A percentile compares a stretch with the other conserved stretches of the same genome.
These are phyloP conservation scores for Umbelopsis sp. DNA, from an alignment of 192 early-diverging fungal species.

Conservation along the genomic window DNA sequence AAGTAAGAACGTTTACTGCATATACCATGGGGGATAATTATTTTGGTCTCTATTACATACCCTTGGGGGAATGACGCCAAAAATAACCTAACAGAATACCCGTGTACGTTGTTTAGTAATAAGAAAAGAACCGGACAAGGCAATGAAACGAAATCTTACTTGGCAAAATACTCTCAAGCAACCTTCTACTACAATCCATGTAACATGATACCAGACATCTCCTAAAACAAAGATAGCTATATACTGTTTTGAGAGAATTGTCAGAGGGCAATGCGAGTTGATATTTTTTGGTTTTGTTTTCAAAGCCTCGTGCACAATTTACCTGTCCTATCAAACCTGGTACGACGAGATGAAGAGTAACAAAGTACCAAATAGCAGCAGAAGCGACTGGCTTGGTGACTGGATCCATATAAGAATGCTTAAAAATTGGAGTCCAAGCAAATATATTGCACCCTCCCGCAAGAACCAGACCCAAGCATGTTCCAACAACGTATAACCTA, in stretches of 20 bases:
- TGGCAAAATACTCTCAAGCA: constrained; percentile 9
- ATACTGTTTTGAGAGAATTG: neutral
- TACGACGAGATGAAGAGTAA: neutral
- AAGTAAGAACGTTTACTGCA: neutral
- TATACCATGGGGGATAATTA: neutral
- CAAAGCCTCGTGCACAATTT: neutral
- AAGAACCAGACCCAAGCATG: neutral
- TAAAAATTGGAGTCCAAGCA: neutral
- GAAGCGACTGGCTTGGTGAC: neutral
- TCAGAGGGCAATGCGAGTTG: neutral
- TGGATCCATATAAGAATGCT: neutral
- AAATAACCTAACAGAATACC: neutral
- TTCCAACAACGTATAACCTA: neutral
- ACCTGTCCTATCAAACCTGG: constrained; percentile 2
- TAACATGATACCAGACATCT: constrained; percentile 5
- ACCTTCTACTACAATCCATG: constrained; percentile 3
- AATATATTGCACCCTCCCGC: constrained; percentile 11
- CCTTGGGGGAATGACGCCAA: constrained; percentile 3
- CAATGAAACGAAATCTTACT: neutral
- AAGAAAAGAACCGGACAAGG: too few relatives aligned
- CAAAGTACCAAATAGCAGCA: constrained; percentile 4
- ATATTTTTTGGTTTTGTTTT: neutral
- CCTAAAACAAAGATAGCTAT: neutral
- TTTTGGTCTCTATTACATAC: neutral
- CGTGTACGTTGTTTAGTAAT: too few relatives aligned